A percentile compares a stretch with the other conserved stretches of the same genome.
Evolutionary conservation across 805 yeast genomes (phyloP).

Genomic region (Komagataella pastoris): DNA sequence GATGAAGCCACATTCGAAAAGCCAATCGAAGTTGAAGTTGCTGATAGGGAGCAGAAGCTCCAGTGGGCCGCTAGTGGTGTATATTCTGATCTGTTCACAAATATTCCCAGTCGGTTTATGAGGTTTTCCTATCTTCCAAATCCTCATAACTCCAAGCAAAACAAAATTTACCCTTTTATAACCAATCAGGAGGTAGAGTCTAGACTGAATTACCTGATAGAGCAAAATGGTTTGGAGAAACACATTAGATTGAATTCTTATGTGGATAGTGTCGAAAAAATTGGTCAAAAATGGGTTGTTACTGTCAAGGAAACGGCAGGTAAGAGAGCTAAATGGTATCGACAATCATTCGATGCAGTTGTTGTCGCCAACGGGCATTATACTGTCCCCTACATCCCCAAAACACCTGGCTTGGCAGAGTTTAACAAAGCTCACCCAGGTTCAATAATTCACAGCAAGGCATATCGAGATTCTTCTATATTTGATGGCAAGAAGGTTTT

Average conservation of each 20-base stretch:
- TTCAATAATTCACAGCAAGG: slow-evolving; percentile 21
- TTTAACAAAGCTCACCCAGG: slow-evolving; percentile 18
- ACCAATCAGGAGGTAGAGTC: slow-evolving; percentile 4
- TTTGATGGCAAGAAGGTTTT: slow-evolving; percentile 19
- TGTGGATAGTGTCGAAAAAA: slow-evolving; percentile 3
- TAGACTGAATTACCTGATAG: slow-evolving; percentile 4
- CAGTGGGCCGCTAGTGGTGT: slow-evolving; percentile 25
- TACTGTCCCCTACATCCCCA: slow-evolving; percentile 24
- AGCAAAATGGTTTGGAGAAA: not conserved
- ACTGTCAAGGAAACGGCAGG: slow-evolving; percentile 3
- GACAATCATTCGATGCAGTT: slow-evolving; percentile 22
- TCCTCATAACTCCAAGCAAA: not conserved
- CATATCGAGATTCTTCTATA: slow-evolving; percentile 18
- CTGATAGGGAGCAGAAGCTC: slow-evolving; percentile 3
- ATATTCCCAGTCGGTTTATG: slow-evolving; percentile 24
- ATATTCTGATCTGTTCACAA: slow-evolving; percentile 25
- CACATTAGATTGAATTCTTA: not conserved
- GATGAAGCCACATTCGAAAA: slow-evolving; percentile 17
- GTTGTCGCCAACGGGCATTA: slow-evolving; percentile 32
- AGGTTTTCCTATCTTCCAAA: slow-evolving; percentile 17
- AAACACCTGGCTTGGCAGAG: slow-evolving; percentile 22
- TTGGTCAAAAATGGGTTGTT: slow-evolving; percentile 7
- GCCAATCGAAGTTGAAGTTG: slow-evolving; percentile 14
- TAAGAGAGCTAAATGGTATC: slow-evolving; percentile 13
- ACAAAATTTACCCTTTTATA: not conserved